Percentiles rank a stretch among this genome's conserved stretches.
These are phyloP conservation scores for Phytophthora vignae DNA, from an alignment of 352 stramenopile species.

Conservation along the genomic window DNA sequence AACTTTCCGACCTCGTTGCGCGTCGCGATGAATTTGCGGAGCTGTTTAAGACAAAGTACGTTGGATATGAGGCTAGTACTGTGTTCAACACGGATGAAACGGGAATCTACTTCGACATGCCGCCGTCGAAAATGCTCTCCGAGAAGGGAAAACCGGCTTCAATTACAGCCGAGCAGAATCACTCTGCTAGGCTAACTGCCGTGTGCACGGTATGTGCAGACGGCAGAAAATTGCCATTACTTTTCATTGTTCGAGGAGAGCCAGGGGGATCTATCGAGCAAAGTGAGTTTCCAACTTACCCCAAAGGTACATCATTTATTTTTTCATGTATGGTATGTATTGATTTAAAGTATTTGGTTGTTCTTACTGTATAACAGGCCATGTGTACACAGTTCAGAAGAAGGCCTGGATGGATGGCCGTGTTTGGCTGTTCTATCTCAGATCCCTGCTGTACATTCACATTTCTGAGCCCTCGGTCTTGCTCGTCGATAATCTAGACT, in stretches of 20 bases:
- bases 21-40: no score
- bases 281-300: not conserved
- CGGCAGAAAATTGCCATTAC: not conserved
- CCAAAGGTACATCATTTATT: conserved; percentile 7
- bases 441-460: conserved; percentile 10
- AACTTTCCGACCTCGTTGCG: no score
- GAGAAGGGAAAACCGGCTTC: no score
- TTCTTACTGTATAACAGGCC: conserved; percentile 8
- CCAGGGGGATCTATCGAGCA: not conserved
- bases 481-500: conserved; percentile 24
- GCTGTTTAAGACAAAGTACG: no score
- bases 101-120: no score
- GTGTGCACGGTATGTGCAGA: not conserved
- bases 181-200: no score
- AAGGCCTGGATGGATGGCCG: conserved; percentile 25
- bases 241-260: not conserved
- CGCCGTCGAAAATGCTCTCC: no score
- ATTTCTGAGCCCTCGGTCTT: conserved; percentile 17
- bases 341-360: not conserved
- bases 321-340: conserved; percentile 3
- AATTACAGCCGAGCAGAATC: no score
- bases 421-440: conserved; percentile 21
- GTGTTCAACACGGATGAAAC: not conserved
- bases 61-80: no score
- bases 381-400: conserved; percentile 24